phyloP scores from a whole-genome alignment of 257 asterid species.

The Solanum acaule region DNA sequence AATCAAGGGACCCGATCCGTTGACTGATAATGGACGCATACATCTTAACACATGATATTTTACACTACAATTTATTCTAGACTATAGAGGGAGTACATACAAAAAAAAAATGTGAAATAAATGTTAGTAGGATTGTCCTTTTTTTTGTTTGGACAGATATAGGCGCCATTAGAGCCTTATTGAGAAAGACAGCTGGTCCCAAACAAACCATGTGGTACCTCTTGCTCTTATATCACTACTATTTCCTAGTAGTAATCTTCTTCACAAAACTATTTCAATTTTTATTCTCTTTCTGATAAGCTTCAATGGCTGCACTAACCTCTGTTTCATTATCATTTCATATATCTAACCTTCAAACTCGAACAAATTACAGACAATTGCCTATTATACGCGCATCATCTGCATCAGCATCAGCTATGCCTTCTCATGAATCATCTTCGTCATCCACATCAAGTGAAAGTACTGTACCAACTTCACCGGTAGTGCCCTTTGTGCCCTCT shows the following conservation, averaged over 20 bases:
- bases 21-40: too few relatives aligned
- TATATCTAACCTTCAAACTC: constrained; percentile 11
- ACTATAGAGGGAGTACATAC: too few relatives aligned
- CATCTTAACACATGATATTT: too few relatives aligned
- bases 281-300: not conserved
- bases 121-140: not conserved
- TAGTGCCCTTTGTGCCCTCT: constrained; percentile 23
- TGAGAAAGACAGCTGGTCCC: not conserved
- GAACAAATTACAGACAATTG: constrained; percentile 8
- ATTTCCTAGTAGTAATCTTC: not conserved
- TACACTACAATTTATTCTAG: too few relatives aligned
- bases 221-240: not conserved
- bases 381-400: constrained; percentile 22
- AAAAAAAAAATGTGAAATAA: not conserved
- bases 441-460: constrained; percentile 15
- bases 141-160: not conserved
- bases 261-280: not conserved
- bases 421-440: constrained; percentile 28
- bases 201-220: not conserved
- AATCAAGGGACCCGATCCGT: too few relatives aligned
- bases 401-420: constrained; percentile 22
- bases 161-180: not conserved
- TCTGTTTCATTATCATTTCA: constrained; percentile 23
- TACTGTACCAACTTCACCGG: constrained; percentile 10
- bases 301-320: constrained; percentile 46